A percentile compares a stretch with the other conserved stretches of the same genome.
Conservation (phyloP, 1,284 basidiomycete genomes). For the Violaceomyces palustris region DNA sequence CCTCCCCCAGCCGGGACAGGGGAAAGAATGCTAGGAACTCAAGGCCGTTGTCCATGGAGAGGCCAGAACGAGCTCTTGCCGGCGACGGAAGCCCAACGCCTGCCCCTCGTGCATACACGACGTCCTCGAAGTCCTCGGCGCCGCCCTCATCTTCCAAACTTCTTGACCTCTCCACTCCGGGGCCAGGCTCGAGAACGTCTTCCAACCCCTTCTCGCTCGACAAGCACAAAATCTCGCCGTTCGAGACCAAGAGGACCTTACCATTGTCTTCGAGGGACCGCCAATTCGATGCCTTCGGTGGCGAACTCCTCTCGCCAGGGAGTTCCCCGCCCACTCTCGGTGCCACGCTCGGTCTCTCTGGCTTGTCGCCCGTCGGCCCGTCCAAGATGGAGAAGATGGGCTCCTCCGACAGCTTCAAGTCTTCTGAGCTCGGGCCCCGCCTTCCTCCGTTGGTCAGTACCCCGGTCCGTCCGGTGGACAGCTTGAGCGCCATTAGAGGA, state of each 20-base stretch:
- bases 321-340: not conserved
- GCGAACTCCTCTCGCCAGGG: constrained; percentile 5
- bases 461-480: constrained; percentile 9
- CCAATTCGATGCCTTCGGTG: constrained; percentile 3
- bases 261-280: constrained; percentile 4
- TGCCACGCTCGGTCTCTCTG: not conserved
- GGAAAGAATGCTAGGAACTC: no score
- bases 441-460: constrained; percentile 23
- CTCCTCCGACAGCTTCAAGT: constrained; percentile 3
- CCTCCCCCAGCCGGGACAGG: no score
- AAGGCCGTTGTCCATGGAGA: no score
- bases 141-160: constrained; percentile 3
- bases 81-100: constrained; percentile 16
- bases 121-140: not conserved
- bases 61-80: no score
- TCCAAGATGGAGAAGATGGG: constrained; percentile 12
- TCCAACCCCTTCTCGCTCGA: constrained; percentile 44
- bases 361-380: constrained; percentile 6
- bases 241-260: constrained; percentile 17
- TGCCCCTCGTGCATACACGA: constrained; percentile 1
- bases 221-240: constrained; percentile 41
- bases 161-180: constrained; percentile 17
- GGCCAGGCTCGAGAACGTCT: constrained; percentile 3
- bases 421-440: constrained; percentile 8
- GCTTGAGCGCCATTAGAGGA: not conserved